Evolutionary conservation across 2,329 filamentous ascomycete species (phyloP), one percentile per base, ranked within the genome.

Genomic region (Colletotrichum cuscutae): DNA sequence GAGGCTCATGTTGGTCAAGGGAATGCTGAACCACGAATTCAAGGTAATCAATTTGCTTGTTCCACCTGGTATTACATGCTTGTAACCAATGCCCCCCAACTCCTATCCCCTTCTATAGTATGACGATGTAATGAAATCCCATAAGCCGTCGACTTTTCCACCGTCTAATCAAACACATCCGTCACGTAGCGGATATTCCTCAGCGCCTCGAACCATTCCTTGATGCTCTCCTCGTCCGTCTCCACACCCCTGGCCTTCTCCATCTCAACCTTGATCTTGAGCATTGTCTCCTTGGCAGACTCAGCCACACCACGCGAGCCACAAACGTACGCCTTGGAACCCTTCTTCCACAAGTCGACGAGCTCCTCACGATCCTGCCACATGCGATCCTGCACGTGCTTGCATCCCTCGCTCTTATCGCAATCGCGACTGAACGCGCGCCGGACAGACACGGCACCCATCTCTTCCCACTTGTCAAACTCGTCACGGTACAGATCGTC

Each of bases 271-370:
- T 72, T 75, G 54, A 77, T 73, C 65, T 71, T 74, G 49, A 77
- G 76, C 22, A 81, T 70, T 8, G 75, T 75, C 63, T 82, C 80
- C 69, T 82, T 81, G 9, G 88, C 82, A 1, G 78, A 82, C 54
- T 85, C 82, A 2, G 83, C 85, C 3, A 88, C 79, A 5, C 78
- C 79, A 5, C 84, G 81, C 30, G 86, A 88, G 0, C 91, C 91
- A 76, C 91, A 93, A 0, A 93, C 89, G 77, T 89, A 93, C 3
- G 91, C 82, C 77, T 88, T 87, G 1, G 89, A 81, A 0, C 81
- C 82, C n/a, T 70, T 28, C 24, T 80, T 73, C 83, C 83, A 85
- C 46, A 84, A 75, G 22, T 67, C 74, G 28, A 75, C 68, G 15
- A 84, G 74, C 19, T 81, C 79, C 8, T 75, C 76, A 5, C 79